These are phyloP conservation scores for Cladosporium oxysporum DNA, from an alignment of 2,329 filamentous ascomycete species.

Conservation along the genomic window DNA sequence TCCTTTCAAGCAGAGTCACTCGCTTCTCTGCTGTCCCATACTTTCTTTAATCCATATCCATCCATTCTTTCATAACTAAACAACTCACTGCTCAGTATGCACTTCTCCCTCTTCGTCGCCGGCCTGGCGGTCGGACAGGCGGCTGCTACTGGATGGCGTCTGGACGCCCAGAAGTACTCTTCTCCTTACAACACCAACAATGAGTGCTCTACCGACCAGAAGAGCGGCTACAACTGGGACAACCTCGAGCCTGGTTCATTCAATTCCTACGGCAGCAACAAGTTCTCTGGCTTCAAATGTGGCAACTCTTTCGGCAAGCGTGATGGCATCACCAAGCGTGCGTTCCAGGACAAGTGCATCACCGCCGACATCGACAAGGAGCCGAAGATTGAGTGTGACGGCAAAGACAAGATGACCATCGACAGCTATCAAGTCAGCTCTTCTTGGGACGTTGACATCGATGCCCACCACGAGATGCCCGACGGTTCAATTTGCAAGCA, in stretches of 20 bases:
- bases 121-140: conserved; percentile 48
- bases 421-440: conserved; percentile 70
- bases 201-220: conserved; percentile 71
- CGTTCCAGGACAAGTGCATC: conserved; percentile 47
- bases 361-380: conserved; percentile 48
- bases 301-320: conserved; percentile 62
- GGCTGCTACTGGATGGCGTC: conserved; percentile 52
- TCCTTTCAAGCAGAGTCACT: conserved; percentile 47
- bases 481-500: conserved; percentile 83
- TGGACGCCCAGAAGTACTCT: conserved; percentile 57
- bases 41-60: conserved; percentile 27
- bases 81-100: conserved; percentile 25
- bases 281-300: conserved; percentile 74
- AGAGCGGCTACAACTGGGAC: conserved; percentile 70
- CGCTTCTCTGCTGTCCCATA: conserved; percentile 41
- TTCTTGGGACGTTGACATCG: conserved; percentile 74
- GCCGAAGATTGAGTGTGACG: conserved; percentile 47
- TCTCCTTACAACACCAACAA: conserved; percentile 75
- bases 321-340: conserved; percentile 52
- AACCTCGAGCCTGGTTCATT: conserved; percentile 64
- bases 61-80: conserved; percentile 16
- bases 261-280: conserved; percentile 68
- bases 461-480: conserved; percentile 85
- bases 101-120: conserved; percentile 30
- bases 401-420: conserved; percentile 69